Evolutionary conservation across 768 basidiomycete species (phyloP), one percentile per base, ranked within the genome.

Genomic region (Cystobasidiopsis lactophilus): DNA sequence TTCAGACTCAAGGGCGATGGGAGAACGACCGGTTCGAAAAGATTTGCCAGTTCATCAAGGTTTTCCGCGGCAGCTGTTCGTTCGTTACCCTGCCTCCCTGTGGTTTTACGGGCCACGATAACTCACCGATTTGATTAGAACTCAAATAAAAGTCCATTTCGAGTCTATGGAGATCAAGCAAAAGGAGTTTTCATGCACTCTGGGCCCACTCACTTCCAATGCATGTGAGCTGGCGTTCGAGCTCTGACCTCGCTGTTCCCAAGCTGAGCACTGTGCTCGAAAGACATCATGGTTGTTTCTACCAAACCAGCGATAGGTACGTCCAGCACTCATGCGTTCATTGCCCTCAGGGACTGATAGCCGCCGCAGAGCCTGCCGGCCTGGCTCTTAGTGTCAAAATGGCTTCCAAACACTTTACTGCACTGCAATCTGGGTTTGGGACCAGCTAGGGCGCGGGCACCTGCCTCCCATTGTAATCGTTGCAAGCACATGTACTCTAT

Each of bases 161-260:
- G 75, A 80, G 55, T 77, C 80, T 4, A 72, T 89, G 27, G 82
- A 88, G 68, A 78, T 91, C 76, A 82, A 85, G 61, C 72, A 84
- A 10, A 71, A 75, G 38, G 78, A 83, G 57, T 89, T 84, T 64
- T 85, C 81, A 0, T 85, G 85, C 3, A 81, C 88, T 29, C 73
- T 96, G 23, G 88, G 93, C 59, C 81, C 85, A 60, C 75, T 95
- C 72, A 93, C 91, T 24, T 74, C 75, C 61, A 93, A 93, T 65
- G 91, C 89, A 1, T 96, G 86, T 61, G 78, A 95, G 46, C 71
- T 96, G 62, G 74, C 93, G 51, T 76, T 96, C 38, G 9, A 35
- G 33, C 33, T 16, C 7, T 35, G 9, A 16, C 33, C 9, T 7
- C 16, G 33, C 7, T 35, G 9, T 35, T 35, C 16, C 7, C 9